Conservation (phyloP, 2,329 filamentous ascomycete genomes). For the Alternaria panax region DNA sequence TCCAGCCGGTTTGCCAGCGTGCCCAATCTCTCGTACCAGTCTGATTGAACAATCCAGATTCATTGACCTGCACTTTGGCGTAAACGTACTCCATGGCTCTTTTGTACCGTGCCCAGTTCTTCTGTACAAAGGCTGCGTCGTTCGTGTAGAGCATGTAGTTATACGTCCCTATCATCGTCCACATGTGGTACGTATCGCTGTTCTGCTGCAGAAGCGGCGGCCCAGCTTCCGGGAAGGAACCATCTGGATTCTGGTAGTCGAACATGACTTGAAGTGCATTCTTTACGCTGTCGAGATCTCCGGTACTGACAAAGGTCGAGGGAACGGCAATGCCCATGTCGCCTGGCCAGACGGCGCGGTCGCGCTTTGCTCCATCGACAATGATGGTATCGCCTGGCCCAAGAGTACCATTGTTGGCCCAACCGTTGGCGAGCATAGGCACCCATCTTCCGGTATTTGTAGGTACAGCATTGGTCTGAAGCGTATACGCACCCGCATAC, state of each 20-base stretch:
- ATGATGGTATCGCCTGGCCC: slow-evolving; percentile 45
- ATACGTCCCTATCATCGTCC: slow-evolving; percentile 30
- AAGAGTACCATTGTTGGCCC: slow-evolving; percentile 49
- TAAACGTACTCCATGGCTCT: slow-evolving; percentile 26
- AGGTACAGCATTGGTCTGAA: slow-evolving; percentile 49
- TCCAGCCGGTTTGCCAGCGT: slow-evolving; percentile 37
- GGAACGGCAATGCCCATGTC: slow-evolving; percentile 28
- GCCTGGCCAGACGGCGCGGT: slow-evolving; percentile 48
- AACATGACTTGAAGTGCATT: slow-evolving; percentile 29
- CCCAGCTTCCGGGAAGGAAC: slow-evolving; percentile 28
- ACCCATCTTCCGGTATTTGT: slow-evolving; percentile 43
- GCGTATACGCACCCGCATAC: slow-evolving; percentile 60
- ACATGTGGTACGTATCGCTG: slow-evolving; percentile 34
- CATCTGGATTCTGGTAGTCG: slow-evolving; percentile 30
- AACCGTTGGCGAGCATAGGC: slow-evolving; percentile 31
- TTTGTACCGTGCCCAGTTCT: slow-evolving; percentile 23
- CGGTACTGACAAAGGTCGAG: slow-evolving; percentile 18
- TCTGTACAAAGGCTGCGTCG: slow-evolving; percentile 19
- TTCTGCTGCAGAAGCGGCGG: slow-evolving; percentile 20
- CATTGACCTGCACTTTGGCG: slow-evolving; percentile 17
- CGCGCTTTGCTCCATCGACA: slow-evolving; percentile 52
- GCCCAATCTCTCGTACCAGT: slow-evolving; percentile 41
- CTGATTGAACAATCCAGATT: slow-evolving; percentile 24
- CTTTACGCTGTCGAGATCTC: slow-evolving; percentile 20
- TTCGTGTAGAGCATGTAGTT: slow-evolving; percentile 28